A percentile compares a stretch with the other conserved stretches of the same genome.
phyloP scores from a whole-genome alignment of 2,329 filamentous ascomycete genomes.

The Rutstroemia sp. region DNA sequence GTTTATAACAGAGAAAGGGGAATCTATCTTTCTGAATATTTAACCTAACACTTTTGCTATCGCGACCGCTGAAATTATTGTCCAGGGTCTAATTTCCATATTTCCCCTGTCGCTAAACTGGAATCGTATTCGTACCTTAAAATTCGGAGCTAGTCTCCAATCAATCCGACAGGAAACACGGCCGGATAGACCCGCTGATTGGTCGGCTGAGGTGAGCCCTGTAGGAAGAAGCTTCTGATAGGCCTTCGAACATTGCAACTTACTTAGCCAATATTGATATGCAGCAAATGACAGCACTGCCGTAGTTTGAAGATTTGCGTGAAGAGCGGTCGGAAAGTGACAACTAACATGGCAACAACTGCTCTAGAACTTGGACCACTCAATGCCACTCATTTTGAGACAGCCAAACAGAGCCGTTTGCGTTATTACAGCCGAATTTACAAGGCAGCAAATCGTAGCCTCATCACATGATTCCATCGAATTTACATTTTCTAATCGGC shows the following conservation, averaged over 20 bases:
- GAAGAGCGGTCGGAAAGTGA: no score
- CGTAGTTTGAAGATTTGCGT: no score
- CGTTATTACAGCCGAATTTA: no score
- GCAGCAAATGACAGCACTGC: no score
- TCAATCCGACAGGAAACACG: background rate
- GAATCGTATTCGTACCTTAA: slow-evolving; percentile 8
- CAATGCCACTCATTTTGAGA: no score
- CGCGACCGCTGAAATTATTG: slow-evolving; percentile 2
- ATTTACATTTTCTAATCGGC: background rate
- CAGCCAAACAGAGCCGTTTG: no score
- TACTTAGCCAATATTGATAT: no score
- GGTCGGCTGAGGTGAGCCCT: background rate
- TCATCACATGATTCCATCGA: background rate
- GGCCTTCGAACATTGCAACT: background rate
- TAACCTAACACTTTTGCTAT: background rate
- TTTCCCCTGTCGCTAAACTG: background rate
- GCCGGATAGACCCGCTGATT: background rate
- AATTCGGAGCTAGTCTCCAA: background rate
- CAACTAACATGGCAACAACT: no score
- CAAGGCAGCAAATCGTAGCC: background rate
- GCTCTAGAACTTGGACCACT: no score
- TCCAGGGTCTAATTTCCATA: background rate
- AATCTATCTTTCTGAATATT: slow-evolving; percentile 2
- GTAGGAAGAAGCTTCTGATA: background rate
- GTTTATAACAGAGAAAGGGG: slow-evolving; percentile 1